Conservation (phyloP, 2,329 filamentous ascomycete species). For the Nigrograna mackinnonii region DNA sequence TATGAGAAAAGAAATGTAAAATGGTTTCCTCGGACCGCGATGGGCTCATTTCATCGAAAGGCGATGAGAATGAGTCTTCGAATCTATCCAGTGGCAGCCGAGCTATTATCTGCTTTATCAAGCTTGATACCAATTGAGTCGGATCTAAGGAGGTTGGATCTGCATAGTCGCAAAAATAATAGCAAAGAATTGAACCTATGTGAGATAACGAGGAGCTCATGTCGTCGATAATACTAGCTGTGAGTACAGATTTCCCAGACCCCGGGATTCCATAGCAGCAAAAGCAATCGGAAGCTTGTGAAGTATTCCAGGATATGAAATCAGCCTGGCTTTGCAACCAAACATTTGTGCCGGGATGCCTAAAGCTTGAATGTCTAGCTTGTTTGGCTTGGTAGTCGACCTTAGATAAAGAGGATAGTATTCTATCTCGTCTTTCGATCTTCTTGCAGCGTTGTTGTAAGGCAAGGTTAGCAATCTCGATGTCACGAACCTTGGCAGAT, state of each 20-base stretch:
- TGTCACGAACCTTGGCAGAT: slow-evolving; percentile 8
- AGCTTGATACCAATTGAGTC: slow-evolving; percentile 5
- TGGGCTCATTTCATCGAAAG: too few species aligned
- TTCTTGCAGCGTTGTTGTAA: slow-evolving; percentile 14
- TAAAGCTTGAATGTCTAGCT: slow-evolving; percentile 1
- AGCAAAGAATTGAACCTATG: slow-evolving; percentile 5
- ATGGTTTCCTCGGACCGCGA: too few species aligned
- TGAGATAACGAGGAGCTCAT: neutral
- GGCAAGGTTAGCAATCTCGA: slow-evolving; percentile 14
- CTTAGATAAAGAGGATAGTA: slow-evolving; percentile 10
- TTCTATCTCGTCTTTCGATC: slow-evolving; percentile 6
- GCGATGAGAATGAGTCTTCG: slow-evolving; percentile 8
- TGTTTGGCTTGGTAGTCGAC: slow-evolving; percentile 18
- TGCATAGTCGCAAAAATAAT: slow-evolving; percentile 21
- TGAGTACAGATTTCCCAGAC: slow-evolving; percentile 22
- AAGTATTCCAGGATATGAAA: slow-evolving; percentile 9
- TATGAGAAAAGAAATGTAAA: too few species aligned
- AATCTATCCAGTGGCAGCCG: slow-evolving; percentile 9
- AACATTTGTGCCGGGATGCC: slow-evolving; percentile 14
- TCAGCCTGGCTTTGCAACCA: slow-evolving; percentile 12
- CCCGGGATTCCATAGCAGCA: slow-evolving; percentile 25
- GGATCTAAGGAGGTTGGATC: slow-evolving; percentile 13
- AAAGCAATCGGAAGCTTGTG: slow-evolving; percentile 11
- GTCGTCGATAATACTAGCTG: slow-evolving; percentile 12
- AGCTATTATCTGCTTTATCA: slow-evolving; percentile 16